These are phyloP conservation scores for Rubroboletus satanas DNA, from an alignment of 768 basidiomycete genomes.

Conservation along the genomic window DNA sequence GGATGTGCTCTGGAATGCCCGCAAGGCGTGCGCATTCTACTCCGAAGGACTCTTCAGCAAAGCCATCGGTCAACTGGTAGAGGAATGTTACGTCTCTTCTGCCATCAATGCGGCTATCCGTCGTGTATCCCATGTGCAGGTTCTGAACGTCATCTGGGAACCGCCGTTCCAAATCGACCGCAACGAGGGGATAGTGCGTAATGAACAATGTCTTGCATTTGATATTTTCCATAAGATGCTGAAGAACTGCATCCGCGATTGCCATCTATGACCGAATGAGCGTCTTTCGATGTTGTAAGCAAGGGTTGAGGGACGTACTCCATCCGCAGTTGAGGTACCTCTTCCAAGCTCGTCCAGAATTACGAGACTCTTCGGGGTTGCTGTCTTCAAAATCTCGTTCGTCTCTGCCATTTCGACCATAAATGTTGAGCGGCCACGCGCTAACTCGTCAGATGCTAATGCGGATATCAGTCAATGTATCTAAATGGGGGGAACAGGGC, in stretches of 20 bases:
- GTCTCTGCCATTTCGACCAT: slow-evolving; percentile 98
- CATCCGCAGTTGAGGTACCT: slow-evolving; percentile 92
- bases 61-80: slow-evolving; percentile 68
- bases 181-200: slow-evolving; percentile 89
- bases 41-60: slow-evolving; percentile 84
- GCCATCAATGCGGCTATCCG: slow-evolving; percentile 66
- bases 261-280: slow-evolving; percentile 57
- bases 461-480: not conserved
- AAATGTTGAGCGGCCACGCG: slow-evolving; percentile 86
- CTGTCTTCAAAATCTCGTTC: slow-evolving; percentile 77
- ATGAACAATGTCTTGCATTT: slow-evolving; percentile 84
- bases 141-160: slow-evolving; percentile 66
- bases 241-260: slow-evolving; percentile 77
- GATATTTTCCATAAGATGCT: slow-evolving; percentile 57
- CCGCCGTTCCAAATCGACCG: slow-evolving; percentile 56
- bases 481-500: slow-evolving; percentile 17
- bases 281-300: not conserved
- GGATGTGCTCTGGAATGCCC: slow-evolving; percentile 67
- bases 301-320: slow-evolving; percentile 39
- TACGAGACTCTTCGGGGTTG: slow-evolving; percentile 74
- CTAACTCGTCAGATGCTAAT: slow-evolving; percentile 81
- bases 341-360: slow-evolving; percentile 88
- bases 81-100: slow-evolving; percentile 81
- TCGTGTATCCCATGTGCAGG: slow-evolving; percentile 82
- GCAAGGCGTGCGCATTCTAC: slow-evolving; percentile 91